Evolutionary conservation across 495 filamentous ascomycete species (phyloP), one percentile per base, ranked within the genome.

Genomic region (Umbilicaria muhlenbergii): DNA sequence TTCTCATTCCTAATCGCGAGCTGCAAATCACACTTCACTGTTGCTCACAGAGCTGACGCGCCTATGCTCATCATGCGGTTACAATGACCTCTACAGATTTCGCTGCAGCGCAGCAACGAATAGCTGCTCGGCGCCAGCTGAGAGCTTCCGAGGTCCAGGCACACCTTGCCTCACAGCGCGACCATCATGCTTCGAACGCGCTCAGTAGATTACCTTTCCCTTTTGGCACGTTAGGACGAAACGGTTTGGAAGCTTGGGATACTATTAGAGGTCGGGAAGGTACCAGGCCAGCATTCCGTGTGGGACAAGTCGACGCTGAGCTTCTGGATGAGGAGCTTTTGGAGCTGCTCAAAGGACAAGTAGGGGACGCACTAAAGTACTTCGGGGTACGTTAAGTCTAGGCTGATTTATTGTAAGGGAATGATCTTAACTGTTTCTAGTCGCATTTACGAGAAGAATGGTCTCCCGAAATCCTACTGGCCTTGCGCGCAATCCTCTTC

Each of bases 251-350:
- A 34, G 56, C 76, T 51, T 93, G 83, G 79, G 77, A 84, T 51
- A 54, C 65, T 5, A 68, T 94, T 44, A 76, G 70, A 24, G 79
- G 77, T n/a, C 71, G 80, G 40, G 82, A 86, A 47, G 84, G 84
- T 18, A 88, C 80, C 16, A 65, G 73, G 15, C 92, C 91, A 7
- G 81, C 83, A 10, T 94, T 93, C 58, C 78, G 91, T 34, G 92
- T 99, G 11, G 87, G 89, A 6, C 91, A 99, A 66, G 83, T 99
- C 19, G 91, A 99, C 60, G 88, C 91, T 18, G 92, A 96, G 57
- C 64, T 99, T 31, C 65, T 99, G 34, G 91, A 99, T 59, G 87
- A 95, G 56, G 91, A 99, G 62, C 69, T 99, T 37, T 71, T 96
- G 11, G 75, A 78, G 17, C 66, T 96, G 52, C 63, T 99, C 43